Percentiles rank a stretch among this genome's conserved stretches.
Conservation (phyloP, 2,329 filamentous ascomycete genomes). For the Hymenoscyphus scutula region DNA sequence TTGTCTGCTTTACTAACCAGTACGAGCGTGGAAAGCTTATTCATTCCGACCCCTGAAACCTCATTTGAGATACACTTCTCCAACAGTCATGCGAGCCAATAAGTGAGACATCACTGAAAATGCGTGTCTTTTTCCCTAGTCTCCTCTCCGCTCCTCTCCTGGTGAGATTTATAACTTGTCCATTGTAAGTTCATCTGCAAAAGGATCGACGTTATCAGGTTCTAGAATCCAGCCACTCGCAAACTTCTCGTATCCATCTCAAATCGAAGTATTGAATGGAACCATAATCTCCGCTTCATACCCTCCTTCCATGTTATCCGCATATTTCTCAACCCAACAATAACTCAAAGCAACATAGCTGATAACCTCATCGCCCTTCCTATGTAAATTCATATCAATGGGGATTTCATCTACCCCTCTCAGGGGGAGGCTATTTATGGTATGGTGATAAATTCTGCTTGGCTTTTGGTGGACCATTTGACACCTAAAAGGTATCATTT, state of each 20-base stretch:
- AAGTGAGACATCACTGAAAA: constrained; percentile 6
- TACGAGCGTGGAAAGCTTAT: not conserved
- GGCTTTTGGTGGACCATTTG: not conserved
- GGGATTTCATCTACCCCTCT: constrained; percentile 3
- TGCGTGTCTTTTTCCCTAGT: not conserved
- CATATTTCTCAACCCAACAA: constrained; percentile 11
- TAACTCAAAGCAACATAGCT: constrained; percentile 12
- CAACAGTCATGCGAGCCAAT: not conserved
- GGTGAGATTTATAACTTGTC: not conserved
- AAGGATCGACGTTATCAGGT: not conserved
- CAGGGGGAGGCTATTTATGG: not conserved
- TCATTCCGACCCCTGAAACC: not conserved
- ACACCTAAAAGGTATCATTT: not conserved
- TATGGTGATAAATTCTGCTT: constrained; percentile 5
- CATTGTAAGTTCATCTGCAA: not conserved
- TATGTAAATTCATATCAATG: not conserved
- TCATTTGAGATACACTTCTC: not conserved
- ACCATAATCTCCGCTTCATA: constrained; percentile 4
- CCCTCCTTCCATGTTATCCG: not conserved
- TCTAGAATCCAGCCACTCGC: not conserved
- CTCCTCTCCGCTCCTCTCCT: not conserved
- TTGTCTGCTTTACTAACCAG: not conserved
- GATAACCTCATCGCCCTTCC: not conserved
- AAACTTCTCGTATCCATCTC: not conserved
- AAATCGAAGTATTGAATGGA: constrained; percentile 8